Percentiles rank a stretch among this genome's conserved stretches.
These are phyloP conservation scores for Leptographium wingfieldii DNA, from an alignment of 2,329 filamentous ascomycete genomes.

Conservation along the genomic window DNA sequence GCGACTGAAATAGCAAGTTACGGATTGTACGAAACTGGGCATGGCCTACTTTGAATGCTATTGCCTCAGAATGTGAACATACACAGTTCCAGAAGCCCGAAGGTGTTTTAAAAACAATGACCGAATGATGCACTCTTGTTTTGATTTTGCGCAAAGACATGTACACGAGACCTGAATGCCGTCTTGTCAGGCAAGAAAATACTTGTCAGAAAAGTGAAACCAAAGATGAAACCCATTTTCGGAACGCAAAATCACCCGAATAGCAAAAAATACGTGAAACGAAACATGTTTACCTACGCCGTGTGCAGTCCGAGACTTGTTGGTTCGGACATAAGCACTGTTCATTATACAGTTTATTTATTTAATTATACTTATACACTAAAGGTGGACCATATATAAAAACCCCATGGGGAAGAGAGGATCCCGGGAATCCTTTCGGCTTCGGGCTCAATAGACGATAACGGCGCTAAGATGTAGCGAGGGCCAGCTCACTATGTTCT, in stretches of 20 bases:
- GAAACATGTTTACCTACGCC: not conserved
- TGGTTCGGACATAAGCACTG: too few species aligned
- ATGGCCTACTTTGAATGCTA: not conserved
- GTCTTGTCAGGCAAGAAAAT: too few species aligned
- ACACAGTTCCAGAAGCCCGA: not conserved
- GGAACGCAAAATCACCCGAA: not conserved
- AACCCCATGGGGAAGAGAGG: not conserved
- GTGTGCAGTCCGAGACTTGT: not conserved
- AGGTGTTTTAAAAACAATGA: not conserved
- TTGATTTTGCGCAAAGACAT: too few species aligned
- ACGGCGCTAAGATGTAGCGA: not conserved
- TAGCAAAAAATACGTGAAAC: not conserved
- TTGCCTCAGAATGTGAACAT: not conserved
- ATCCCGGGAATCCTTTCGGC: not conserved
- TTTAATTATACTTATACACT: too few species aligned
- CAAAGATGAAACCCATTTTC: not conserved
- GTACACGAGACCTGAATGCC: too few species aligned
- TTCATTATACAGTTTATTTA: too few species aligned
- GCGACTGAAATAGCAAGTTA: not conserved
- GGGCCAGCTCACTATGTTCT: not conserved
- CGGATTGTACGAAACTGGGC: not conserved
- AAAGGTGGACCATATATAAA: not conserved
- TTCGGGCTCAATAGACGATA: not conserved
- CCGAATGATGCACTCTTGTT: too few species aligned
- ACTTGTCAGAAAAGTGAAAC: too few species aligned